Evolutionary conservation across 2,329 filamentous ascomycete species (phyloP).

Genomic region (Talaromyces atroroseus): DNA sequence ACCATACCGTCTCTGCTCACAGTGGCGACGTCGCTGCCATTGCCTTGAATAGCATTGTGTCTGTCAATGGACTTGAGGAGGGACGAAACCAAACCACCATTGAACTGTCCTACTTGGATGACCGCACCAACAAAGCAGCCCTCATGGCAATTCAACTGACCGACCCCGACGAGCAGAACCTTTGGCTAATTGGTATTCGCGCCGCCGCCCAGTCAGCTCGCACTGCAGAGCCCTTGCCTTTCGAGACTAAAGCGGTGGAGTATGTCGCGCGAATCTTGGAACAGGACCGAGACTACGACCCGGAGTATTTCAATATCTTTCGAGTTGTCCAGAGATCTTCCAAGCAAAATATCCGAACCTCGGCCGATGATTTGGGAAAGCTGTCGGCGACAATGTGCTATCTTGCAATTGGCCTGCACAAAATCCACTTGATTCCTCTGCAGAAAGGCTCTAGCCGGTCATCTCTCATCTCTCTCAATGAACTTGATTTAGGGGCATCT

Average conservation of each 20-base stretch:
- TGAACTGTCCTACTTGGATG: conserved; percentile 64
- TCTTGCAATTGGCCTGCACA: conserved; percentile 63
- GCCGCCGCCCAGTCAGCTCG: conserved; percentile 54
- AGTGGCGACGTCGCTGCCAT: conserved; percentile 52
- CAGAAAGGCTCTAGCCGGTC: conserved; percentile 52
- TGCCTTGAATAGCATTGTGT: conserved; percentile 60
- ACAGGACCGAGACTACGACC: conserved; percentile 63
- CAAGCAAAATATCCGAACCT: conserved; percentile 52
- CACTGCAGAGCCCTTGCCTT: conserved; percentile 46
- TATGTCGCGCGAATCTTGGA: conserved; percentile 60
- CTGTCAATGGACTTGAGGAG: conserved; percentile 62
- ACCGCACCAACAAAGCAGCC: conserved; percentile 55
- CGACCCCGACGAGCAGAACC: conserved; percentile 59
- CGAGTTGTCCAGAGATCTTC: conserved; percentile 61
- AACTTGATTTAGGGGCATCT: conserved; percentile 48
- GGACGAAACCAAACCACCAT: conserved; percentile 61
- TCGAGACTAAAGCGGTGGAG: conserved; percentile 56
- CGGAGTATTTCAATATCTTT: conserved; percentile 62
- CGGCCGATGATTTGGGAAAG: conserved; percentile 62
- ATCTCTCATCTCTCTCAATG: conserved; percentile 50
- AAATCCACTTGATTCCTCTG: conserved; percentile 62
- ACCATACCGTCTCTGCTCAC: conserved; percentile 54
- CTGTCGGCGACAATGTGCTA: conserved; percentile 61
- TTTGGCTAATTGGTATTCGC: conserved; percentile 60
- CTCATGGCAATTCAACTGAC: conserved; percentile 60